These are phyloP conservation scores for Talaromyces sp. DNA, from an alignment of 2,329 filamentous ascomycete genomes.

Conservation along the genomic window DNA sequence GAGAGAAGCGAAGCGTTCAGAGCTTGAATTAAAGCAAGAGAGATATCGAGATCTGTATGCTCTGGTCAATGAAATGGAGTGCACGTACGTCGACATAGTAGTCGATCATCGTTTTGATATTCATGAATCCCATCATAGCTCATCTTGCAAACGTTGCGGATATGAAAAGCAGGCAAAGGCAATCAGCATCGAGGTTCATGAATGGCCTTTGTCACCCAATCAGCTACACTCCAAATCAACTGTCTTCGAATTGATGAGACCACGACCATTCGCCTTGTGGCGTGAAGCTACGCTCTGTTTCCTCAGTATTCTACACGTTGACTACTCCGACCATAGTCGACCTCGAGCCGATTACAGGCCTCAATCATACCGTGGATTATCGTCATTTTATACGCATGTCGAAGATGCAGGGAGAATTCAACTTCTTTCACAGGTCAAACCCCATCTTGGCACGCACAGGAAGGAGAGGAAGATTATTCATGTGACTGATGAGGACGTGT, in stretches of 20 bases:
- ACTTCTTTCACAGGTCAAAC: constrained; percentile 38
- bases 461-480: constrained; percentile 19
- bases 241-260: constrained; percentile 53
- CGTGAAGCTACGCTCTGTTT: constrained; percentile 48
- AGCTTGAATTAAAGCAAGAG: constrained; percentile 30
- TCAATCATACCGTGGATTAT: constrained; percentile 21
- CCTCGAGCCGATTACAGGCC: constrained; percentile 18
- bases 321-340: constrained; percentile 12
- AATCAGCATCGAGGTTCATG: constrained; percentile 49
- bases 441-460: constrained; percentile 37
- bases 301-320: constrained; percentile 37
- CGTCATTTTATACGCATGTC: constrained; percentile 8
- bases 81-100: constrained; percentile 8
- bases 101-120: constrained; percentile 12
- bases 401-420: constrained; percentile 25
- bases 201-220: constrained; percentile 54
- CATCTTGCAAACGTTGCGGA: constrained; percentile 39
- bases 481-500: constrained; percentile 36
- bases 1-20: constrained; percentile 30
- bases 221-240: constrained; percentile 38
- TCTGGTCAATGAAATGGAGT: constrained; percentile 11
- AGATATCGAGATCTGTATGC: constrained; percentile 30
- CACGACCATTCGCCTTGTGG: constrained; percentile 46
- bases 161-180: constrained; percentile 29
- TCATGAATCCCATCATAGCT: constrained; percentile 17